Evolutionary conservation across 179 eudicot genomes (phyloP), one percentile per base, ranked within the genome.

Genomic region (Camellia oleifera): DNA sequence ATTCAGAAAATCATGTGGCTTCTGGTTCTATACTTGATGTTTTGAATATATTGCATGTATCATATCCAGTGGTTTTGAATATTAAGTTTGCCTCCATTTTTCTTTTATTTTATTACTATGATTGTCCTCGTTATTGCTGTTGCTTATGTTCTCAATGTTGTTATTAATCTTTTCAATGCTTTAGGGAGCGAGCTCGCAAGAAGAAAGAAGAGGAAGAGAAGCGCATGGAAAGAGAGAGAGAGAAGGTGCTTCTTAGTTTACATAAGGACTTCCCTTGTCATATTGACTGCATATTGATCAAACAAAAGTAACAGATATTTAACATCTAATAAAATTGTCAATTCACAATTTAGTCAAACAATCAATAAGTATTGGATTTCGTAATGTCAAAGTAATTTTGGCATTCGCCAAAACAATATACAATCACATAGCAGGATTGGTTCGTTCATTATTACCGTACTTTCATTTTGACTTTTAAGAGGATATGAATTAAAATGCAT

Each of bases 181-280:
- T 72, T 13, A 96, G 99, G 89, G 99, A 96, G 81, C 86, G 91
- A 72, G 99, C 99, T 72, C 98, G 98, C 74, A 96, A 94, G 85
- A 96, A 96, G 92, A 96, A 96, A 86, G 99, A 94, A 92, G 99
- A 96, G 92, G 99, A 94, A 86, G 99, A 96, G 77, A 94, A 81
- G 85, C 88, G 74, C 85, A 80, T 78, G 87, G 99, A 96, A 89
- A 91, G 97, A 83, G 99, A 96, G 84, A 89, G 84, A 83, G 99
- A 96, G 85, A 96, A 96, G 99, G 99, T 94, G 85, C 65, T 52
- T 75, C 48, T 72, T 82, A 11, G 8, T 44, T 68, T 76, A 62
- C 48, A 50, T 58, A 7, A 44, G 26, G 14, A 68, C 20, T 75
- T 52, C 40, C 23, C 63, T 67, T 76, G 18, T 71, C 53, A 45